A percentile compares a stretch with the other conserved stretches of the same genome.
Conservation (phyloP, 371 early-diverging fungal genomes). For the Mortierella sp. region DNA sequence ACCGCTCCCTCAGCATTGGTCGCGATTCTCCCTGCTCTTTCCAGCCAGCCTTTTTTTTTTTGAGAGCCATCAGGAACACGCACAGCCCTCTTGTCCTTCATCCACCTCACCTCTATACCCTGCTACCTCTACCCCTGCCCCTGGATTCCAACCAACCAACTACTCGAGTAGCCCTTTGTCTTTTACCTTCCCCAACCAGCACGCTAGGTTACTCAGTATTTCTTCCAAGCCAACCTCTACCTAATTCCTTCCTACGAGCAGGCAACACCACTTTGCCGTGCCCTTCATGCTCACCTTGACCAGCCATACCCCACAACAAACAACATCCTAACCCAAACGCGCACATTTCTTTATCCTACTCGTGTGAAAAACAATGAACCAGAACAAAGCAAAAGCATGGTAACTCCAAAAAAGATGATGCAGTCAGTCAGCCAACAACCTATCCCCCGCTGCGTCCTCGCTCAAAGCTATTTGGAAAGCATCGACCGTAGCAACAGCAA, state of each 20-base stretch:
- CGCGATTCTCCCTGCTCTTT: slow-evolving; percentile 11
- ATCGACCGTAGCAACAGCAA: slow-evolving; percentile 13
- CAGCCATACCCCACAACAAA: background rate
- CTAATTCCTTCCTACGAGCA: background rate
- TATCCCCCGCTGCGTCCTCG: slow-evolving; percentile 30
- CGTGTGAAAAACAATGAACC: background rate
- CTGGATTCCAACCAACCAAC: background rate
- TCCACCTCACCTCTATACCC: background rate
- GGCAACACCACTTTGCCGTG: background rate
- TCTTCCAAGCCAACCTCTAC: background rate
- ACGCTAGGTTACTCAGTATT: background rate
- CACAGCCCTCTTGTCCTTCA: background rate
- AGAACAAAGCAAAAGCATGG: background rate
- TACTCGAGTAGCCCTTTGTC: background rate
- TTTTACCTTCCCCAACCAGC: background rate
- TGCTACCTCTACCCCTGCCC: background rate
- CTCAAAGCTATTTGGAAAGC: slow-evolving; percentile 31
- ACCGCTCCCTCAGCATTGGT: background rate
- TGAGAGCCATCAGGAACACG: background rate
- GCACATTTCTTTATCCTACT: no score
- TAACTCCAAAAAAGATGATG: slow-evolving; percentile 12
- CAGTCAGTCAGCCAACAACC: slow-evolving; percentile 24
- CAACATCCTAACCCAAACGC: background rate
- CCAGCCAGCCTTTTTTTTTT: slow-evolving; percentile 16
- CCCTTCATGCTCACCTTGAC: background rate